Evolutionary conservation across 2,329 filamentous ascomycete genomes (phyloP).

Genomic region (Beauveria pseudobassiana): DNA sequence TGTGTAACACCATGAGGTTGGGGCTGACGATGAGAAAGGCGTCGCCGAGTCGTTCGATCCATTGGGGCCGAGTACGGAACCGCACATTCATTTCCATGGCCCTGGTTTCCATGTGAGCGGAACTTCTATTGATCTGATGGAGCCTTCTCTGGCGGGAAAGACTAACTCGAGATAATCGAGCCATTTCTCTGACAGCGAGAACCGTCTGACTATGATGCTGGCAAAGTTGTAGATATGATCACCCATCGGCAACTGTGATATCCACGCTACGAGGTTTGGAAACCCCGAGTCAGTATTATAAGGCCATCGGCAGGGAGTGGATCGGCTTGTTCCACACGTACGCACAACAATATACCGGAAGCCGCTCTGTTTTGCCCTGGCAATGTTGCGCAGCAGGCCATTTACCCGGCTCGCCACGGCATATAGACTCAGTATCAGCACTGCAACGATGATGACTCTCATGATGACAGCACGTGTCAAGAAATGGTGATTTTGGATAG

Average conservation of each 20-base stretch:
- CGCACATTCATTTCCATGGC: constrained; percentile 53
- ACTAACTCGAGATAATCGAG: constrained; percentile 54
- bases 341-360: constrained; percentile 46
- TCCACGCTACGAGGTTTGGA: background rate
- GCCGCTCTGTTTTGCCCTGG: constrained; percentile 41
- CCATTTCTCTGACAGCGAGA: constrained; percentile 46
- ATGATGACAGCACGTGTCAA: background rate
- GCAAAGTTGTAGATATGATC: background rate
- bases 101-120: constrained; percentile 24
- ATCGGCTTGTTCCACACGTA: constrained; percentile 27
- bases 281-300: background rate
- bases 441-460: background rate
- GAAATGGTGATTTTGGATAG: no score
- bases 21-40: constrained; percentile 59
- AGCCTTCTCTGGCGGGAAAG: background rate
- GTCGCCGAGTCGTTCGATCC: constrained; percentile 55
- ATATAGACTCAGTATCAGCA: constrained; percentile 24
- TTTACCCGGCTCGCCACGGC: constrained; percentile 23
- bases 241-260: background rate
- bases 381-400: constrained; percentile 38
- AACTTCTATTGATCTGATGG: background rate
- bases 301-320: no score
- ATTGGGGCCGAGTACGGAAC: constrained; percentile 46
- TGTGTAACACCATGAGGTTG: constrained; percentile 42
- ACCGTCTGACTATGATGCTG: constrained; percentile 40